These are phyloP conservation scores for Aspergillus nanangensis DNA, from an alignment of 495 filamentous ascomycete genomes.

Conservation along the genomic window DNA sequence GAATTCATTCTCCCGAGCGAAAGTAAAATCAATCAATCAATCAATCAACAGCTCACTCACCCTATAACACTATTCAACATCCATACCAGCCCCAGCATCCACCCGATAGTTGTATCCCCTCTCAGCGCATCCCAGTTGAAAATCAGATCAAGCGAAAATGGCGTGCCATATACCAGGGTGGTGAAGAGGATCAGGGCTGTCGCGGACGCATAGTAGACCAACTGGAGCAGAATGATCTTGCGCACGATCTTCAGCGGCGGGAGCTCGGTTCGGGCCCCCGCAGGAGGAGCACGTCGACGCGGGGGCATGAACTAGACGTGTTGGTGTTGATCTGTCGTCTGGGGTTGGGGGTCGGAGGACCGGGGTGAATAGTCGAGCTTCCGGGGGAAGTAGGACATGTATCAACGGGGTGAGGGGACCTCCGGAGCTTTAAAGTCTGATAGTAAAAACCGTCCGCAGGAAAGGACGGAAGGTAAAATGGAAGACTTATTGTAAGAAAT, in stretches of 20 bases:
- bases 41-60: slow-evolving; percentile 46
- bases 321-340: background rate
- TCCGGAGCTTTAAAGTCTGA: background rate
- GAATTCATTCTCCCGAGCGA: no score
- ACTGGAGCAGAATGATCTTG: slow-evolving; percentile 85
- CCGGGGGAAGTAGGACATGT: background rate
- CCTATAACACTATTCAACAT: slow-evolving; percentile 69
- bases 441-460: background rate
- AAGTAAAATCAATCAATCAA: background rate
- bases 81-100: slow-evolving; percentile 88
- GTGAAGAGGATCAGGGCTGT: slow-evolving; percentile 83
- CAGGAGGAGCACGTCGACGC: slow-evolving; percentile 71
- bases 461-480: background rate
- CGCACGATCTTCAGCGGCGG: slow-evolving; percentile 78
- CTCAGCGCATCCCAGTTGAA: slow-evolving; percentile 78
- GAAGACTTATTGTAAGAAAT: background rate
- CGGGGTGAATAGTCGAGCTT: background rate
- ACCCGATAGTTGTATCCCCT: slow-evolving; percentile 88
- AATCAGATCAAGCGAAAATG: slow-evolving; percentile 66
- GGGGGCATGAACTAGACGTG: slow-evolving; percentile 58
- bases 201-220: slow-evolving; percentile 73
- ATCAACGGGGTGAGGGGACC: background rate
- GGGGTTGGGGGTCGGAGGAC: background rate
- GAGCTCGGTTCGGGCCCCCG: slow-evolving; percentile 75
- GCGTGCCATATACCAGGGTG: slow-evolving; percentile 70